phyloP scores from a whole-genome alignment of 2,329 filamentous ascomycete genomes.

The Colletotrichum abscissum region DNA sequence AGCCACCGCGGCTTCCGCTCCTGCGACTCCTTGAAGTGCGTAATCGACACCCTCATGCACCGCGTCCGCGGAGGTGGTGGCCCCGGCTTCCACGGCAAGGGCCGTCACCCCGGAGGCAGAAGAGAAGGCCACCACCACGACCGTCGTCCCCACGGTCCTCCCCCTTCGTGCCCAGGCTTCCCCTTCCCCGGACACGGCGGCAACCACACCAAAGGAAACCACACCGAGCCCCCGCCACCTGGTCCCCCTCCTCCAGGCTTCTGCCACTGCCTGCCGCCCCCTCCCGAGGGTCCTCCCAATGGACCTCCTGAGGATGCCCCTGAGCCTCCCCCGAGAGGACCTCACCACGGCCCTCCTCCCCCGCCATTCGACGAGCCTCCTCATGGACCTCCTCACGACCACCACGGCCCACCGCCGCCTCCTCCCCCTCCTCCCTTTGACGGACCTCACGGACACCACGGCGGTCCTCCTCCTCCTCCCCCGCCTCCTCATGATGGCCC shows the following conservation, averaged over 20 bases:
- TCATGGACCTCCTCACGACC: conserved; percentile 35
- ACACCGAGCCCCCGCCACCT: conserved; percentile 35
- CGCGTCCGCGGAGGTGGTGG: conserved; percentile 51
- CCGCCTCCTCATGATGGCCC: conserved; percentile 31
- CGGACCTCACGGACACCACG: background rate
- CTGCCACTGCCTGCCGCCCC: conserved; percentile 44
- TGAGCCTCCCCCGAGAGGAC: conserved; percentile 38
- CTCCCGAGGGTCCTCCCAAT: conserved; percentile 34
- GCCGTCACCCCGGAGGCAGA: background rate
- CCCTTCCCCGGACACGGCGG: conserved; percentile 33
- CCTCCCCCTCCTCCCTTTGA: conserved; percentile 20
- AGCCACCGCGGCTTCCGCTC: conserved; percentile 38
- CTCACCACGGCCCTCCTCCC: conserved; percentile 41
- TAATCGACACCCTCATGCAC: conserved; percentile 51
- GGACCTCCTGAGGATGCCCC: conserved; percentile 18
- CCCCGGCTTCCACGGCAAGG: conserved; percentile 37
- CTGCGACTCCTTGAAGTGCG: conserved; percentile 56
- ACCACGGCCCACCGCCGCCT: conserved; percentile 35
- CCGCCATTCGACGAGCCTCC: conserved; percentile 33
- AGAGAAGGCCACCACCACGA: background rate
- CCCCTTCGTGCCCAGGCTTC: conserved; percentile 38
- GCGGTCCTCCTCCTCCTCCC: conserved; percentile 24
- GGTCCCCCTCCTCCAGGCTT: conserved; percentile 39
- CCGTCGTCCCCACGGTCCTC: background rate
- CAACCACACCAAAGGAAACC: conserved; percentile 42